phyloP scores from a whole-genome alignment of 139 green algal genomes.

The Asterochloris sp. region DNA sequence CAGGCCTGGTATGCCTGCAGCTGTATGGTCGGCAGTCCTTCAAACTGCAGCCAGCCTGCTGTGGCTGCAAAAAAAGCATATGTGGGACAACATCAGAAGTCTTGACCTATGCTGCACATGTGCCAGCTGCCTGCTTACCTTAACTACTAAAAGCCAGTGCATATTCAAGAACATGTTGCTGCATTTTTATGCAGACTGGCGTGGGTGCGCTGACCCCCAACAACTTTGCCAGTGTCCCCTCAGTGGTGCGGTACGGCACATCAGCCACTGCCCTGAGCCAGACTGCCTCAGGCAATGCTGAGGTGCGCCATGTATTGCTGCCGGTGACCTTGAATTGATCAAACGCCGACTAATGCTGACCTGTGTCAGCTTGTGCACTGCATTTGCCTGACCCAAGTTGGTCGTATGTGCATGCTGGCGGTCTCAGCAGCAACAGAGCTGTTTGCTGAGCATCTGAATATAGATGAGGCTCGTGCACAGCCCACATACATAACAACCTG shows the following conservation, averaged over 20 bases:
- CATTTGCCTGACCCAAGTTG: not conserved
- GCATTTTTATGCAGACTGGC: not conserved
- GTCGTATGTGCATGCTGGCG: too few relatives aligned
- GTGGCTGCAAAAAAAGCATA: not conserved
- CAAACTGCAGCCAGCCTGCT: not conserved
- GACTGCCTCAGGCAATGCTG: not conserved
- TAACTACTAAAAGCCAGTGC: not conserved
- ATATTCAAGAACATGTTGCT: not conserved
- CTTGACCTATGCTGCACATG: not conserved
- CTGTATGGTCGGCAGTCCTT: not conserved
- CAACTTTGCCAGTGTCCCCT: not conserved
- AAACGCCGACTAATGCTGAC: too few relatives aligned
- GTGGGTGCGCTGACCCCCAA: not conserved
- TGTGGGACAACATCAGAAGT: not conserved
- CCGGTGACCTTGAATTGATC: not conserved
- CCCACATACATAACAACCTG: not conserved
- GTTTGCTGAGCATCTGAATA: too few relatives aligned
- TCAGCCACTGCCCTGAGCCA: constrained; percentile 4
- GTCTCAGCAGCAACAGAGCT: too few relatives aligned
- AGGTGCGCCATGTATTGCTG: not conserved
- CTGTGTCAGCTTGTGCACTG: not conserved
- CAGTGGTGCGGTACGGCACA: constrained; percentile 10
- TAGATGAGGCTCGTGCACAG: not conserved
- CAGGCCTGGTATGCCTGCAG: not conserved
- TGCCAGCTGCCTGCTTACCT: not conserved